Base-by-base conservation (phyloP, 352 stramenopile species). In the Chrysophaeum taylorii region DNA sequence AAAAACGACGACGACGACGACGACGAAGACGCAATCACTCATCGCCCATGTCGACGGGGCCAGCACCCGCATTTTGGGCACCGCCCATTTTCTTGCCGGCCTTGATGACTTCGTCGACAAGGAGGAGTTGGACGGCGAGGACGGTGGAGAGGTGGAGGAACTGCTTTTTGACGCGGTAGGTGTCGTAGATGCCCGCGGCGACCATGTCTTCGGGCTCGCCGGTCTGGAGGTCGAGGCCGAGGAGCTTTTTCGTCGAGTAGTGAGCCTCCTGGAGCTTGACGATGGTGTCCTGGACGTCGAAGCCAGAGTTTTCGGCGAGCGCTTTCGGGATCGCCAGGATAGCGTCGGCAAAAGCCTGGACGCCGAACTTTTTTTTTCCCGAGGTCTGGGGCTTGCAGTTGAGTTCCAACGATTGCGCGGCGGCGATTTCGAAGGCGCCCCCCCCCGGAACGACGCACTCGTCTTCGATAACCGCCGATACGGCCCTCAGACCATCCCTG, bases 101-200 rank as follows among this genome's bases (percentile, higher is more conserved):
- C 71, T 93, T 89, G 92, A 99, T 98, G 53, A 99, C 95, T 78
- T 98, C 94, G 78, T 99, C 95, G 14, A 99, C 95, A 25, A 99
- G 85, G 69, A 99, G 82, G 61, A 99, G 79, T 79, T 99, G 95
- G 62, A 88, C 96, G n/a, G 95, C 94, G 41, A 99, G 80, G 45
- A 97, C 93, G 50, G 94, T 98, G n/a, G 90, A 87, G 41, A 99
- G 83, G 81, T 98, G 94, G 53, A 99, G 90, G 73, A 93, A 96
- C 79, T 98, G 95, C 73, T 93, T 89, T 85, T 99, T 99, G 63
- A 99, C 95, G 67, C 92, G 89, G 81, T 97, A 95, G 83, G 96
- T 98, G 81, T 99, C 88, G 91, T 93, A 98, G 68, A 99, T 88
- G 60, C 96, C 96, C 75, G 97, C 88, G 75, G 96, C 87, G 43